phyloP scores from a whole-genome alignment of 2,329 filamentous ascomycete species.

The Cercospora zeae-maydis region DNA sequence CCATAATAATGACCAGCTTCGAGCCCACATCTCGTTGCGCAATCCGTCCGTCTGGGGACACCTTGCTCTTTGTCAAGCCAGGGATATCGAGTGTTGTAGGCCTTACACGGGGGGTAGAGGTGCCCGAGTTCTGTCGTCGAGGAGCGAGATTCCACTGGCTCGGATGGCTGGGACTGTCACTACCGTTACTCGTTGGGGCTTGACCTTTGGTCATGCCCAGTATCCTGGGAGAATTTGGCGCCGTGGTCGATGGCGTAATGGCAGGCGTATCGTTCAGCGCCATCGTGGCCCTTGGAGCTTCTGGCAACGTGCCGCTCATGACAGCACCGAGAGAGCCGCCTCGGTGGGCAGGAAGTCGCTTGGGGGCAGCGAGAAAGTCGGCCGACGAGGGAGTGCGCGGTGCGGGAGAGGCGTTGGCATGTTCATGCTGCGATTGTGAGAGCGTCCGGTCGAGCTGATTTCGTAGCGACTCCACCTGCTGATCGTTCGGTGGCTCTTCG shows the following conservation, averaged over 20 bases:
- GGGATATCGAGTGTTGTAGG: constrained; percentile 96
- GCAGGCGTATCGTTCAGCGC: constrained; percentile 61
- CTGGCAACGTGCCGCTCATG: constrained; percentile 28
- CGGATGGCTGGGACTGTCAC: constrained; percentile 26
- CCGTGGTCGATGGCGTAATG: constrained; percentile 46
- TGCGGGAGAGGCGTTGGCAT: constrained; percentile 6
- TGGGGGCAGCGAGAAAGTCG: constrained; percentile 11
- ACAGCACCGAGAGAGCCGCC: constrained; percentile 28
- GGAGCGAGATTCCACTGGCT: constrained; percentile 56
- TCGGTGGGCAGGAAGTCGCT: constrained; percentile 10
- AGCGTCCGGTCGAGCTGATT: constrained; percentile 33
- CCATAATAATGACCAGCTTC: constrained; percentile 98
- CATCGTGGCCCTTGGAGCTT: constrained; percentile 27
- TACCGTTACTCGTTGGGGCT: constrained; percentile 16
- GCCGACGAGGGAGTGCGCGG: constrained; percentile 7
- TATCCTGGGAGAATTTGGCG: constrained; percentile 50
- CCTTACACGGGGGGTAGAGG: constrained; percentile 74
- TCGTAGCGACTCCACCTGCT: constrained; percentile 32
- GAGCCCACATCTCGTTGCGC: constrained; percentile 90
- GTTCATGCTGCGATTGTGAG: constrained; percentile 11
- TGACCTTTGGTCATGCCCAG: constrained; percentile 22
- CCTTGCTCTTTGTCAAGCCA: constrained; percentile 89
- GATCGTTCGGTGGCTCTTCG: constrained; percentile 23
- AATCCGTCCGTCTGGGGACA: constrained; percentile 93
- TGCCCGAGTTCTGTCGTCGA: constrained; percentile 66